Evolutionary conservation across 805 yeast genomes (phyloP).

Genomic region (Pichia membranifaciens): DNA sequence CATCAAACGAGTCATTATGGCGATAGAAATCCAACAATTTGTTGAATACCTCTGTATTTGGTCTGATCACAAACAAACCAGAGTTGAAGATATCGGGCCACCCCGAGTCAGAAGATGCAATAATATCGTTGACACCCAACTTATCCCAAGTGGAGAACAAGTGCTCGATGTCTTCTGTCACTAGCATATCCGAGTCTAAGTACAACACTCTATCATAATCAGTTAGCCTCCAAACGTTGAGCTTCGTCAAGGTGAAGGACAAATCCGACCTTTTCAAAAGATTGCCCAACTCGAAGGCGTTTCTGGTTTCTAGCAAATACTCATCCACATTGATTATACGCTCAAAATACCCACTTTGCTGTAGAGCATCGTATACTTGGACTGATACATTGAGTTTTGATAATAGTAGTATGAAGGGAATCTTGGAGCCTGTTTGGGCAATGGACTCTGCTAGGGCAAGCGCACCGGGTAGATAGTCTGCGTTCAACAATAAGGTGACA

Average conservation of each 20-base stretch:
- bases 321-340: conserved; percentile 22
- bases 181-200: conserved; percentile 52
- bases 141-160: conserved; percentile 23
- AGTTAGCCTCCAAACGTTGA: conserved; percentile 45
- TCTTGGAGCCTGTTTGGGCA: conserved; percentile 13
- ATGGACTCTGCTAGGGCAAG: conserved; percentile 29
- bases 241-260: conserved; percentile 43
- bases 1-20: conserved; percentile 52
- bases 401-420: conserved; percentile 24
- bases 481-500: conserved; percentile 31
- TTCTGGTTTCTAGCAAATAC: conserved; percentile 18
- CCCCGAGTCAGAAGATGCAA: conserved; percentile 77
- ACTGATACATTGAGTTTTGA: conserved; percentile 12
- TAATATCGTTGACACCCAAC: conserved; percentile 23
- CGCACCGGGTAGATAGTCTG: conserved; percentile 35
- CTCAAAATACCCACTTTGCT: conserved; percentile 15
- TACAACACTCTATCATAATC: conserved; percentile 46
- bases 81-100: conserved; percentile 90
- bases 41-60: conserved; percentile 38
- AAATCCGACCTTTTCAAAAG: conserved; percentile 30
- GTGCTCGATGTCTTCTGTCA: conserved; percentile 35
- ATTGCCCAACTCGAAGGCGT: conserved; percentile 15
- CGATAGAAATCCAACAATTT: conserved; percentile 33
- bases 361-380: conserved; percentile 14
- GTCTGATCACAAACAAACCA: conserved; percentile 62